Evolutionary conservation across 2,329 filamentous ascomycete genomes (phyloP), one percentile per base, ranked within the genome.

Genomic region (Xylaria sp.): DNA sequence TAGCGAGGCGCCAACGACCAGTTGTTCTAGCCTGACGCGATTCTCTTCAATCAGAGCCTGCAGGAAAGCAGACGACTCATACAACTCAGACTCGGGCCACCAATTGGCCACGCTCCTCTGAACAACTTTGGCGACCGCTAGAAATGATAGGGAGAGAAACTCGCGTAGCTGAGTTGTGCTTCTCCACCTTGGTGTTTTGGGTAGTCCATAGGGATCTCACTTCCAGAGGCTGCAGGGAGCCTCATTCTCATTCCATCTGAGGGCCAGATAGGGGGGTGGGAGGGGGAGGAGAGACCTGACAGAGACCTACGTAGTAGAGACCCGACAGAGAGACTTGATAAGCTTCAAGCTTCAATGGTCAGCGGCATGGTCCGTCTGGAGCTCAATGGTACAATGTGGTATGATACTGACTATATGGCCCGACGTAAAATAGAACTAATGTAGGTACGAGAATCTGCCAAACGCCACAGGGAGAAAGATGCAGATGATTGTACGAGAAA

Each of bases 21-120:
- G 48, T 70, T 60, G 59, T 42, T 66, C 63, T 57, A 13, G 48
- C 23, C 66, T 51, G 42, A 51, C 58, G 42, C n/a, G 3, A 57
- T 40, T 48, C 23, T 63, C 32, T 35, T 66, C 47, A 57, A 27
- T 44, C 40, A 44, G 18, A 18, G 16, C 13, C 40, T 23, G 23
- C 13, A 44, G 42, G 40, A 25, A 27, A n/a, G 35, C 25, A 12
- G 40, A 50, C 60, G 60, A 63, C 60, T 55, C 48, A 47, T 25
- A 35, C 40, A 29, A 16, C 37, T 40, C 44, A 32, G 12, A 48
- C 50, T 21, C 35, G 40, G 29, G 42, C 10, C 40, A 42, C 42
- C 51, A 57, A 59, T 66, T 63, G 65, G 65, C 65, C 51, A 35
- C 47, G 12, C 18, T 23, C 60, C 18, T 6, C 40, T n/a, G 29